Evolutionary conservation across 2,329 filamentous ascomycete species (phyloP).

Genomic region (Neurospora sp.): DNA sequence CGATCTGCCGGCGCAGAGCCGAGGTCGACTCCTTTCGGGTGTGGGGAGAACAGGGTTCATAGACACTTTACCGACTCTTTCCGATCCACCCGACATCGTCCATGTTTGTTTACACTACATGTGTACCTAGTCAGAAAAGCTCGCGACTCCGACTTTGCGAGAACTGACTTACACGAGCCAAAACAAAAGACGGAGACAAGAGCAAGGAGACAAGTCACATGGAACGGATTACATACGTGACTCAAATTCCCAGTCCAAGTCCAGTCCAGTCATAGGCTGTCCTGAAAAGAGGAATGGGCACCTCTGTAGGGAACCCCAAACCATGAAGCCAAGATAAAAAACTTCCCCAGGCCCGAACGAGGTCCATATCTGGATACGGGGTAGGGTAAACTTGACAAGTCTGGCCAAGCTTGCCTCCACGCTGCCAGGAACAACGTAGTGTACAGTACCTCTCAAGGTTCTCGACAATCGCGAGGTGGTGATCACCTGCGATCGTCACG

Average conservation of each 20-base stretch:
- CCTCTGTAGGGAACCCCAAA: not conserved
- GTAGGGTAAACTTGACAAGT: not conserved
- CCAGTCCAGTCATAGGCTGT: not conserved
- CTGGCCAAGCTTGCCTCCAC: not conserved
- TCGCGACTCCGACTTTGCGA: not conserved
- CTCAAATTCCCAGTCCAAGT: not conserved
- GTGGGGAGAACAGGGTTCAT: not conserved
- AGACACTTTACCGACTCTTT: conserved; percentile 8
- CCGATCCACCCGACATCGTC: not conserved
- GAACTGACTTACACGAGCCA: not conserved
- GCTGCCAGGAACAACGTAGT: not conserved
- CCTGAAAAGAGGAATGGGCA: not conserved
- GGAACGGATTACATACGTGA: not conserved
- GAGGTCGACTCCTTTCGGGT: conserved; percentile 14
- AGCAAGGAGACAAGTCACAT: not conserved
- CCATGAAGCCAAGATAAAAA: not conserved
- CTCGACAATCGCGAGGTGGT: not conserved
- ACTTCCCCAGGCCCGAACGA: not conserved
- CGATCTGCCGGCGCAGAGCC: conserved; percentile 20
- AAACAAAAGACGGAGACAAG: not conserved
- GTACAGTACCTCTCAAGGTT: not conserved
- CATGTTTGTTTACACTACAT: not conserved
- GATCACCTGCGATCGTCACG: not conserved
- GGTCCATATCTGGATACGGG: not conserved
- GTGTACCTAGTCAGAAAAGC: not conserved